These are phyloP conservation scores for Ceratobasidium sp. DNA, from an alignment of 1,284 basidiomycete species.

Conservation along the genomic window DNA sequence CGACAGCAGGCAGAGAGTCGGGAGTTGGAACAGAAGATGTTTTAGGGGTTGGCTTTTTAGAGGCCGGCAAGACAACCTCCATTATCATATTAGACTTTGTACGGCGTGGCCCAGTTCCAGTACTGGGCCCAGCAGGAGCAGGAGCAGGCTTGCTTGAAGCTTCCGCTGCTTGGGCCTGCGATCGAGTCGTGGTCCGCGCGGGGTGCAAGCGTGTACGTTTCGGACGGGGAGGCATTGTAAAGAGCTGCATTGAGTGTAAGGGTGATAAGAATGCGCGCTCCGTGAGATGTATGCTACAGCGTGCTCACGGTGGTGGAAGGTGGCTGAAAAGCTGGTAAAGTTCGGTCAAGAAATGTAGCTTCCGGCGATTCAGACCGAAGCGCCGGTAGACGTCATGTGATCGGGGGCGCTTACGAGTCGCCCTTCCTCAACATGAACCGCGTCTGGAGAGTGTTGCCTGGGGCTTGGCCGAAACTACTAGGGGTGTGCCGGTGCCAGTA, in stretches of 20 bases:
- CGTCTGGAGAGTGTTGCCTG: too few species aligned
- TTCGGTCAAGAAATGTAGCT: slow-evolving; percentile 7
- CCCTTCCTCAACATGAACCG: too few species aligned
- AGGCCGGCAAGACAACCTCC: slow-evolving; percentile 40
- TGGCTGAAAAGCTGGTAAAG: slow-evolving; percentile 23
- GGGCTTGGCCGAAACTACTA: too few species aligned
- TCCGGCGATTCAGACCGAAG: slow-evolving; percentile 13
- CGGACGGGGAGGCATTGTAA: slow-evolving; percentile 33
- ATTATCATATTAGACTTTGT: slow-evolving; percentile 24
- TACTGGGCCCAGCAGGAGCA: not conserved
- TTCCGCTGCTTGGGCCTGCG: slow-evolving; percentile 6
- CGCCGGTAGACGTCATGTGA: slow-evolving; percentile 12
- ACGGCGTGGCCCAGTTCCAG: not conserved
- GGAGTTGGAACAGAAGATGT: slow-evolving; percentile 26
- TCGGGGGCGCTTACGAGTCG: not conserved
- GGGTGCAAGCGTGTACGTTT: slow-evolving; percentile 26
- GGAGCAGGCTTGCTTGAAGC: slow-evolving; percentile 1
- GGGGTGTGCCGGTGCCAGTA: too few species aligned
- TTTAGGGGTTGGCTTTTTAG: slow-evolving; percentile 36
- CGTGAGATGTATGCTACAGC: slow-evolving; percentile 8
- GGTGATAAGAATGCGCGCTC: not conserved
- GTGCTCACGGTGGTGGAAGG: slow-evolving; percentile 9
- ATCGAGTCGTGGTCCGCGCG: slow-evolving; percentile 19
- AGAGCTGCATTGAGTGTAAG: not conserved
- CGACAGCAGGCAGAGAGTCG: not conserved